Percentiles rank a stretch among this genome's conserved stretches.
These are phyloP conservation scores for Alternaria sp. DNA, from an alignment of 2,329 filamentous ascomycete genomes.

Conservation along the genomic window DNA sequence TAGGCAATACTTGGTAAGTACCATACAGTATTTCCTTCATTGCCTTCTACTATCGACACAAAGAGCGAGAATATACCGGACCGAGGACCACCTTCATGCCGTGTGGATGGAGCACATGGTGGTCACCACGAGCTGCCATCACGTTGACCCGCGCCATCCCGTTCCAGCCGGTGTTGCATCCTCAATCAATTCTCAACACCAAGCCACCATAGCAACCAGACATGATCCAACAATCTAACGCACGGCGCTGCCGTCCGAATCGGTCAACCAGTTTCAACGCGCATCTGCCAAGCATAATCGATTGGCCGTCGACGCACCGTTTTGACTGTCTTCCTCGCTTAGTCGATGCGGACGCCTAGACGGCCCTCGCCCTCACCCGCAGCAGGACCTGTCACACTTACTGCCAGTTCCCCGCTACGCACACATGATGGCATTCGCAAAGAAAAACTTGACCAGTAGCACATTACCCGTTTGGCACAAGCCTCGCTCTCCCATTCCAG, in stretches of 20 bases:
- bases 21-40: constrained; percentile 10
- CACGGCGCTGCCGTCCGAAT: constrained; percentile 26
- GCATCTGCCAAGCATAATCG: constrained; percentile 40
- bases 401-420: constrained; percentile 27
- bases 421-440: constrained; percentile 28
- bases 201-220: constrained; percentile 29
- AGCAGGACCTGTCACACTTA: constrained; percentile 45
- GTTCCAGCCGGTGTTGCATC: constrained; percentile 21
- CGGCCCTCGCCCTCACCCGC: constrained; percentile 43
- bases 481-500: constrained; percentile 16
- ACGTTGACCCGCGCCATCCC: constrained; percentile 26
- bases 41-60: constrained; percentile 16
- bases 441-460: constrained; percentile 13
- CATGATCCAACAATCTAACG: constrained; percentile 29
- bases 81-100: constrained; percentile 23
- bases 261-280: constrained; percentile 40
- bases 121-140: constrained; percentile 16
- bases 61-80: constrained; percentile 31
- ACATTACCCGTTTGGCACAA: constrained; percentile 16
- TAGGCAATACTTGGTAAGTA: constrained; percentile 91
- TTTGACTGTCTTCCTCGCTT: constrained; percentile 39
- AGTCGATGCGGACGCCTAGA: constrained; percentile 37
- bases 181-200: constrained; percentile 34
- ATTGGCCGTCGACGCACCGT: constrained; percentile 37
- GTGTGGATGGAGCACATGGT: constrained; percentile 16